These are phyloP conservation scores for Pseudomassariella vexata DNA, from an alignment of 2,329 filamentous ascomycete species.

Conservation along the genomic window DNA sequence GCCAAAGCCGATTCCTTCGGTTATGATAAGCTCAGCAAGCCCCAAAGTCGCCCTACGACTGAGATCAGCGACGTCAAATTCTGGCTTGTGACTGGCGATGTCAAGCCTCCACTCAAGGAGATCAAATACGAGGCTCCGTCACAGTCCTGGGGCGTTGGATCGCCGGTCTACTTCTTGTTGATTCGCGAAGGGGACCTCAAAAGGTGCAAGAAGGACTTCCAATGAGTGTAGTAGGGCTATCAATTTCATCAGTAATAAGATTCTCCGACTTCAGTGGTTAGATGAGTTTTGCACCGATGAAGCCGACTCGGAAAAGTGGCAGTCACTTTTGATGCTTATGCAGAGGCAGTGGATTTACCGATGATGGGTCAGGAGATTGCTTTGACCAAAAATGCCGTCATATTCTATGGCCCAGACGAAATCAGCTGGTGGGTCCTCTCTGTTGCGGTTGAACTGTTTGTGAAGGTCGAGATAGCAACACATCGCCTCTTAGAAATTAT, in stretches of 20 bases:
- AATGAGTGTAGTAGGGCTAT: neutral
- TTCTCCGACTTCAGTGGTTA: neutral
- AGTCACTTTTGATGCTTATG: neutral
- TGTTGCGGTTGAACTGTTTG: neutral
- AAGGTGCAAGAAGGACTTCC: neutral
- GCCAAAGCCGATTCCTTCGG: too few relatives aligned
- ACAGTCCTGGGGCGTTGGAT: neutral
- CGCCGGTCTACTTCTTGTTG: neutral
- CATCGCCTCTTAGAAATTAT: neutral
- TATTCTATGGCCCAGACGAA: neutral
- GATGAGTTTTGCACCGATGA: neutral
- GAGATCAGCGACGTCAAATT: too few relatives aligned
- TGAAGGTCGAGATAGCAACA: neutral
- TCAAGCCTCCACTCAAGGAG: too few relatives aligned
- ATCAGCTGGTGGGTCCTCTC: neutral
- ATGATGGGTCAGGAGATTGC: slow-evolving; percentile 1
- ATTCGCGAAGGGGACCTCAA: neutral
- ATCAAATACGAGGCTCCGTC: neutral
- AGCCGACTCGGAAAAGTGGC: neutral
- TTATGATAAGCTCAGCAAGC: too few relatives aligned
- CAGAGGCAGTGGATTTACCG: neutral
- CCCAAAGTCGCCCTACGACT: too few relatives aligned
- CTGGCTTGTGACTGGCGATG: too few relatives aligned
- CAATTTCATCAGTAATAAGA: neutral
- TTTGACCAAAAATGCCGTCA: neutral